phyloP scores from a whole-genome alignment of 2,329 filamentous ascomycete genomes.

The Botrytis elliptica region DNA sequence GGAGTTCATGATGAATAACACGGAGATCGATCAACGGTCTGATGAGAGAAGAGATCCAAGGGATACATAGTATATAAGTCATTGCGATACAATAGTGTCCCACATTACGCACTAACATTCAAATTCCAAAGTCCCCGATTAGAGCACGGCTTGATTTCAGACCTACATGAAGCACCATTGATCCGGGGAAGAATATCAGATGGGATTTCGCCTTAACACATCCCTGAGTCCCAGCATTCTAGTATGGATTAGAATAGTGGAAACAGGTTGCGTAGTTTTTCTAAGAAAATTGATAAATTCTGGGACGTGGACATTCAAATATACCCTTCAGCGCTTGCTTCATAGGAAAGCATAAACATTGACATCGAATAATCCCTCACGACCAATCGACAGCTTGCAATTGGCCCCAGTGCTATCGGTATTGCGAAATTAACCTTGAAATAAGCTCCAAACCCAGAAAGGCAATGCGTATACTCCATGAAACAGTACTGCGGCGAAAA shows the following conservation, averaged over 20 bases:
- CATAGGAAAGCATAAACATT: too few relatives aligned
- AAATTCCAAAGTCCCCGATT: not conserved
- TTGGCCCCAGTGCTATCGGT: not conserved
- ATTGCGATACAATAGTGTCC: not conserved
- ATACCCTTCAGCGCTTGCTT: not conserved
- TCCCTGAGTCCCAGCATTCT: not conserved
- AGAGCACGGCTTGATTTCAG: not conserved
- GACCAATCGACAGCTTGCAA: not conserved
- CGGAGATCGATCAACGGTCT: not conserved
- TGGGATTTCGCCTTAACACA: not conserved
- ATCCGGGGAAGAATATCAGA: not conserved
- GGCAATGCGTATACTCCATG: not conserved
- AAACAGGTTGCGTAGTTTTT: not conserved
- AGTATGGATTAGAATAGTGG: not conserved
- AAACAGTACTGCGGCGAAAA: not conserved
- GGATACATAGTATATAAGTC: conserved; percentile 6
- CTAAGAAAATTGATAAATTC: too few relatives aligned
- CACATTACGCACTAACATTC: not conserved
- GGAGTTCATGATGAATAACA: not conserved
- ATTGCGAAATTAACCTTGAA: not conserved
- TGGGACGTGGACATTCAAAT: not conserved
- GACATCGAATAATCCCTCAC: not conserved
- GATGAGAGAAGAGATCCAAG: not conserved
- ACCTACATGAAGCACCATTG: conserved; percentile 3
- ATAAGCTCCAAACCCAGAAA: not conserved